These are phyloP conservation scores for Vanderwaltozyma verrucispora DNA, from an alignment of 805 yeast genomes.

Conservation along the genomic window DNA sequence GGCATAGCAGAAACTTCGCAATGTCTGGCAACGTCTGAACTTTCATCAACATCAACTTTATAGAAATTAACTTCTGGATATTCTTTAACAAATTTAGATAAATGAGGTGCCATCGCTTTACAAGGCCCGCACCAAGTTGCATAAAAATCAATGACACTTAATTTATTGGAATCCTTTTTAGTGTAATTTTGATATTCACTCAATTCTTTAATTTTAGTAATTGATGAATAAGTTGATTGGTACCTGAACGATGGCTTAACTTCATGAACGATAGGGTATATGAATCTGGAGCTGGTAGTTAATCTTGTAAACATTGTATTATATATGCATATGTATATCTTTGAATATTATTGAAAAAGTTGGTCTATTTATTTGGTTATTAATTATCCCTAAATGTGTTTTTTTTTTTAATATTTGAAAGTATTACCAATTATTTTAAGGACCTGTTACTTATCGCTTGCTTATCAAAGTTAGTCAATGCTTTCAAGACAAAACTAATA, in stretches of 20 bases:
- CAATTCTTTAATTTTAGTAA: slow-evolving; percentile 28
- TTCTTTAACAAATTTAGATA: slow-evolving; percentile 32
- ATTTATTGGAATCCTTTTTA: slow-evolving; percentile 23
- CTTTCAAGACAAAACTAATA: too few relatives aligned
- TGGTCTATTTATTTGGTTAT: too few relatives aligned
- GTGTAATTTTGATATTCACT: slow-evolving; percentile 29
- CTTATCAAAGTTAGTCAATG: too few relatives aligned
- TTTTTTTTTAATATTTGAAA: too few relatives aligned
- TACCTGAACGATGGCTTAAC: background rate
- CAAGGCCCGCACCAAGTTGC: slow-evolving; percentile 80
- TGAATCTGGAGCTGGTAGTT: too few relatives aligned
- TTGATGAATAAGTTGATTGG: slow-evolving; percentile 12
- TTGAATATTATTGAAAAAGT: too few relatives aligned
- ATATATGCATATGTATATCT: too few relatives aligned
- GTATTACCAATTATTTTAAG: too few relatives aligned
- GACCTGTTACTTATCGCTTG: too few relatives aligned
- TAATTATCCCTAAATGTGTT: too few relatives aligned
- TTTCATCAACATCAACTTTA: slow-evolving; percentile 69
- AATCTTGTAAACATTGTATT: background rate
- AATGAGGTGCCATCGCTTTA: slow-evolving; percentile 53
- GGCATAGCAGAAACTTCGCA: slow-evolving; percentile 62
- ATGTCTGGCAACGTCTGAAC: slow-evolving; percentile 62
- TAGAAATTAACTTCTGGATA: slow-evolving; percentile 44
- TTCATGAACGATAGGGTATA: too few relatives aligned
- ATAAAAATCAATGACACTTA: slow-evolving; percentile 52